Percentiles rank a stretch among this genome's conserved stretches.
Conservation (phyloP, 75 land plant species). For the Sequoiadendron giganteum region DNA sequence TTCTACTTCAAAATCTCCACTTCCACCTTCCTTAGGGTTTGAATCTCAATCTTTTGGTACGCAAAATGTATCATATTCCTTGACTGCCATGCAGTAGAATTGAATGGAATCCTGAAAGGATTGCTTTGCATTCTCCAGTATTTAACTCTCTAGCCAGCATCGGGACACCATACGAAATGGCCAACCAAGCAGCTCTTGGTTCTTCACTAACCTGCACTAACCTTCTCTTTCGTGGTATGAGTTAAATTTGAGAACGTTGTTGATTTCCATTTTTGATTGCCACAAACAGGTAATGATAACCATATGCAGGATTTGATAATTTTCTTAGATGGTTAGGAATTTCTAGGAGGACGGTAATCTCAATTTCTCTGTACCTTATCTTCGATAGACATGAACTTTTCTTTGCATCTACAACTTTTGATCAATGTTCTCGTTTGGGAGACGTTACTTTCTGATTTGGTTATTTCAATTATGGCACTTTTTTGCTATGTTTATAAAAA, state of each 20-base stretch:
- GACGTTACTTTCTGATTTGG: not conserved
- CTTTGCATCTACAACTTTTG: not conserved
- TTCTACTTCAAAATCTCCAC: not conserved
- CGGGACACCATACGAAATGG: not conserved
- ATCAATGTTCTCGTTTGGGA: not conserved
- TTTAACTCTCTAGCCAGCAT: not conserved
- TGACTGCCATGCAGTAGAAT: conserved; percentile 7
- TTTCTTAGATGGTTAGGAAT: not conserved
- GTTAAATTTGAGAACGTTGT: conserved; percentile 2
- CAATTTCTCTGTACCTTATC: not conserved
- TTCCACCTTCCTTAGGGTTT: not conserved
- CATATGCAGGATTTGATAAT: conserved; percentile 2
- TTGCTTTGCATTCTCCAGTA: not conserved
- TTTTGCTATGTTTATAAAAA: not conserved
- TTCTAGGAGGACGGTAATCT: not conserved
- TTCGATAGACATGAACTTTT: not conserved
- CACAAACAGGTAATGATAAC: conserved; percentile 11
- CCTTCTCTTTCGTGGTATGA: not conserved
- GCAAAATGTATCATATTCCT: conserved; percentile 9
- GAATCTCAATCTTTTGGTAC: not conserved
- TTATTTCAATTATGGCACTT: not conserved
- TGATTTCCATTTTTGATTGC: conserved; percentile 12
- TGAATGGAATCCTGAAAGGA: not conserved
- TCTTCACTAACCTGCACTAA: conserved; percentile 9
- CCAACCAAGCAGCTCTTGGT: conserved; percentile 2